These are phyloP conservation scores for Lantana camara DNA, from an alignment of 257 asterid genomes.

Conservation along the genomic window DNA sequence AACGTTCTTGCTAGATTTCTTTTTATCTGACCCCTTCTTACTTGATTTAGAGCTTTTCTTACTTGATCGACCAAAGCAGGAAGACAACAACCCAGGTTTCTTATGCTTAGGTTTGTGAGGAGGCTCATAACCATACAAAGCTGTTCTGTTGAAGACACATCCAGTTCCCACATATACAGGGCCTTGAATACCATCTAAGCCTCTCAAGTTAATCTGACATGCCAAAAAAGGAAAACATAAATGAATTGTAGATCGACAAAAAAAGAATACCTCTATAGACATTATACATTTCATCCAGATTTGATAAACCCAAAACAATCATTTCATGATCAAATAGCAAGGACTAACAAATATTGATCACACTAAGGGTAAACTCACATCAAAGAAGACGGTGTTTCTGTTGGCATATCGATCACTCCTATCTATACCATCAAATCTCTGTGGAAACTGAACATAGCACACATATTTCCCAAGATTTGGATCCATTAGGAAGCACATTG, in stretches of 20 bases:
- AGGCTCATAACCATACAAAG: slow-evolving; percentile 91
- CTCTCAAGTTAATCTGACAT: slow-evolving; percentile 88
- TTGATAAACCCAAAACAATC: not conserved
- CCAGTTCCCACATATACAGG: slow-evolving; percentile 98
- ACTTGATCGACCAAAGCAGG: slow-evolving; percentile 77
- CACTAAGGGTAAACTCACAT: slow-evolving; percentile 54
- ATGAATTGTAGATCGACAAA: slow-evolving; percentile 22
- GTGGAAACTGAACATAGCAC: slow-evolving; percentile 97
- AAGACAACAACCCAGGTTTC: slow-evolving; percentile 60
- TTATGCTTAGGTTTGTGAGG: slow-evolving; percentile 83
- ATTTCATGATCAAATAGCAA: slow-evolving; percentile 3
- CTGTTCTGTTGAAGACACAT: slow-evolving; percentile 94
- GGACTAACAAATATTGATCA: not conserved
- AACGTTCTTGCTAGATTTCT: slow-evolving; percentile 83
- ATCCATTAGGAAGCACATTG: slow-evolving; percentile 98
- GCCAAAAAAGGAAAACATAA: slow-evolving; percentile 18
- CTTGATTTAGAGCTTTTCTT: slow-evolving; percentile 76
- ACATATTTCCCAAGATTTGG: slow-evolving; percentile 97
- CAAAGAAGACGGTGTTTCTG: slow-evolving; percentile 95
- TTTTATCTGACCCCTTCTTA: slow-evolving; percentile 86
- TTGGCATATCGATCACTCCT: slow-evolving; percentile 95
- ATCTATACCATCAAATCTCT: slow-evolving; percentile 96
- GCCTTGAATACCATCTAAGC: slow-evolving; percentile 96
- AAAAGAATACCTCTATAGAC: not conserved
- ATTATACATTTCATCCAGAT: not conserved